Conservation (phyloP, 1,284 basidiomycete species). For the Neolentinus lepideus region DNA sequence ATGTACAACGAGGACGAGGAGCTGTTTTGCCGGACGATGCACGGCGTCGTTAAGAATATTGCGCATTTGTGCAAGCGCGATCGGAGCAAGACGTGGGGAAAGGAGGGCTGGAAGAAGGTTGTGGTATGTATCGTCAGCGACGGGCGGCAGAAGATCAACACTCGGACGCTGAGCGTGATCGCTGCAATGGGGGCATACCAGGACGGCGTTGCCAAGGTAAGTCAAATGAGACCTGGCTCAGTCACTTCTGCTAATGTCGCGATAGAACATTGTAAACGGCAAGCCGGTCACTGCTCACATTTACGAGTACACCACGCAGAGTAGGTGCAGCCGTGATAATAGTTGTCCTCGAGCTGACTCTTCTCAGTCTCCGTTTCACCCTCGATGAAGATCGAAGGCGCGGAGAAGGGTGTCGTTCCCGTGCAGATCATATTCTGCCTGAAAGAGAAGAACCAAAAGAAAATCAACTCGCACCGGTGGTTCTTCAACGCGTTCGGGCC, state of each 20-base stretch:
- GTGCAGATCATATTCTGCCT: slow-evolving; percentile 93
- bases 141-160: slow-evolving; percentile 81
- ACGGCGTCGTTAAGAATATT: slow-evolving; percentile 88
- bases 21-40: slow-evolving; percentile 83
- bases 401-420: slow-evolving; percentile 77
- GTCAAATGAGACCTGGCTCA: slow-evolving; percentile 10
- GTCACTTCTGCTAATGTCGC: slow-evolving; percentile 1
- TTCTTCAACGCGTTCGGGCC: slow-evolving; percentile 86
- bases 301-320: slow-evolving; percentile 91
- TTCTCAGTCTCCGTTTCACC: slow-evolving; percentile 72
- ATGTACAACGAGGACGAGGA: slow-evolving; percentile 79
- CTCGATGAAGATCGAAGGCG: slow-evolving; percentile 75
- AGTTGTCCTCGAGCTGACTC: slow-evolving; percentile 8
- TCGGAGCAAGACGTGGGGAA: slow-evolving; percentile 89
- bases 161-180: slow-evolving; percentile 77
- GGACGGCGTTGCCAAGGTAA: slow-evolving; percentile 82
- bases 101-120: slow-evolving; percentile 96
- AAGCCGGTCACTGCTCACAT: slow-evolving; percentile 88
- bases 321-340: slow-evolving; percentile 33
- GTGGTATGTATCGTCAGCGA: slow-evolving; percentile 61
- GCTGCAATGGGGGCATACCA: slow-evolving; percentile 83
- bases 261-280: slow-evolving; percentile 74
- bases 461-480: slow-evolving; percentile 93
- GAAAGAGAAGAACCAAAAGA: slow-evolving; percentile 90
- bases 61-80: slow-evolving; percentile 78